Base-by-base conservation (phyloP, 169 alveolate genomes). In the Cryptosporidium xiaoi region DNA sequence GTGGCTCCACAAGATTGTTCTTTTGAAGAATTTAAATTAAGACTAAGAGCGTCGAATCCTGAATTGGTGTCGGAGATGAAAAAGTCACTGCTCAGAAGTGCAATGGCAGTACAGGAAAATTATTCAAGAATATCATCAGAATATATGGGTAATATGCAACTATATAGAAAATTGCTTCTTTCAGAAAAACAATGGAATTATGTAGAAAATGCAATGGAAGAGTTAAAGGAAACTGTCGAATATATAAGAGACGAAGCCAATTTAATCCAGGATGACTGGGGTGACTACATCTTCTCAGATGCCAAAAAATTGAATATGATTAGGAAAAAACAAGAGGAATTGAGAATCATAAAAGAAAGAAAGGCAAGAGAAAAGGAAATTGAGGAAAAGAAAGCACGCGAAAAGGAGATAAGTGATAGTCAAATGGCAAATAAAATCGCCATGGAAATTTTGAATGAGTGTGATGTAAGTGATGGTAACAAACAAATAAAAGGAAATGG, bases 181-280 rank as follows among this genome's bases (percentile, higher is more conserved):
- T 77, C 87, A 16, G 77, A 56, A 62, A 62, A 36, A 27, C 87
- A 77, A 27, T 77, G 87, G 87, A 20, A 40, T 24, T 77, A 77
- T 15, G 64, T 77, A 15, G 87, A 77, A 51, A 77, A 46, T 20
- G 46, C 87, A 24, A 77, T 77, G 87, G 87, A 77, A 10, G 87
- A 77, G 46, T 53, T 77, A 1, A 77, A 77, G 48, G 87, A 77
- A 1, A 77, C 71, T 29, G 46, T 77, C 8, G 77, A 77, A n/a
- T 77, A 60, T 60, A 77, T 77, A 6, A 77, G 87, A 77, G 69
- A 46, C 46, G 87, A 77, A 31, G 87, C 87, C 8, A 77, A 24
- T 40, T 40, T 77, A 5, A 77, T 77, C 20, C 87, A 77, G 71
- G 87, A 77, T 40, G 29, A 40, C 27, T 77, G 87, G 87, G 87